phyloP scores from a whole-genome alignment of 78 protist species.

The Pigoraptor vietnamica region DNA sequence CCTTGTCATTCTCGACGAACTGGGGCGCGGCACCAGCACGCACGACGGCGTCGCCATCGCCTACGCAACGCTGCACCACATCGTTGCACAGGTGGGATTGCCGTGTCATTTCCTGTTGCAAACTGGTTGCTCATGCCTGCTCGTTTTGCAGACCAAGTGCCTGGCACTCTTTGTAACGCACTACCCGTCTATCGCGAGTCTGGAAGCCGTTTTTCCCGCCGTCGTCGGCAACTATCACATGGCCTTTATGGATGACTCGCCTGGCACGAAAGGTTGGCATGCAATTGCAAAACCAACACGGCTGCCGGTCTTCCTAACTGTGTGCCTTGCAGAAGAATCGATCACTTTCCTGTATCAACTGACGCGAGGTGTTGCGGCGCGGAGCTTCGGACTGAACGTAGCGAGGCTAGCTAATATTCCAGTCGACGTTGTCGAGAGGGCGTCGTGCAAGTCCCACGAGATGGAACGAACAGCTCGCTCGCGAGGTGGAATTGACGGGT shows the following conservation, averaged over 20 bases:
- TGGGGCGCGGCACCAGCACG: slow-evolving; percentile 91
- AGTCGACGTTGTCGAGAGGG: not conserved
- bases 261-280: not conserved
- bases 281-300: not conserved
- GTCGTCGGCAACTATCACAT: slow-evolving; percentile 57
- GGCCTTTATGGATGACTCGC: slow-evolving; percentile 52
- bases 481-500: not conserved
- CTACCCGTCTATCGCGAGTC: slow-evolving; percentile 54
- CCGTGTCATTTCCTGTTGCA: too few species aligned
- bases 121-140: not conserved
- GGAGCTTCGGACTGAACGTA: slow-evolving; percentile 47
- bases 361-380: slow-evolving; percentile 20
- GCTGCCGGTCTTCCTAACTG: not conserved
- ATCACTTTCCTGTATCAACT: slow-evolving; percentile 51
- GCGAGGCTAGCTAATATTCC: slow-evolving; percentile 27
- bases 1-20: slow-evolving; percentile 88
- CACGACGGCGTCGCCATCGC: slow-evolving; percentile 92
- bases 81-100: slow-evolving; percentile 39
- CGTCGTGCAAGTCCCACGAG: not conserved
- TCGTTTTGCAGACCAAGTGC: not conserved
- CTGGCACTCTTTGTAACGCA: slow-evolving; percentile 86
- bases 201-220: slow-evolving; percentile 28
- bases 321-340: not conserved
- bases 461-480: not conserved
- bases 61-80: slow-evolving; percentile 49